Base-by-base conservation (phyloP, 192 early-diverging fungal genomes). In the Funneliformis geosporum region DNA sequence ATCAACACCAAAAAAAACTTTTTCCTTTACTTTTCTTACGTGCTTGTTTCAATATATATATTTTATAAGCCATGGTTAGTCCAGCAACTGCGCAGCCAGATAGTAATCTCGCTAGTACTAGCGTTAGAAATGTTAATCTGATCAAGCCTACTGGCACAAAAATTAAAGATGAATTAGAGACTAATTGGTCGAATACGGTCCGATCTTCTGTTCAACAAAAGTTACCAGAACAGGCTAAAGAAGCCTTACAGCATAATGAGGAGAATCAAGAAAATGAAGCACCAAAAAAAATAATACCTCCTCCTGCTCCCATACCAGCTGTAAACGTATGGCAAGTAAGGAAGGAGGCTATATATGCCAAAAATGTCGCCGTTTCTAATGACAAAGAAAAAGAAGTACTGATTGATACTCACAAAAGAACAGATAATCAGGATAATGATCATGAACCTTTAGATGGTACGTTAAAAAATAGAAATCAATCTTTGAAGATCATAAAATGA, bases 41-140 rank as follows among this genome's bases (percentile, higher is more conserved):
- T 69, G 6, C 18, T n/a, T 9, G 8, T 12, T n/a, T 42, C 43
- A 40, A 8, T 43, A 69, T 43, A 40, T 65, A 28, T 65, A 1
- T 33, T 33, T 33, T 33, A 33, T 55, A 9, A 69, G n/a, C 5
- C 11, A 79, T 79, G 77, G 77, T 79, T 38, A 79, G 77, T 79
- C 77, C 77, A 69, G 59, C 65, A 67, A 79, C 43, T 69, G 46
- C 77, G n/a, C 77, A 79, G 14, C 77, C 77, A 4, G 77, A 79
- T 18, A 47, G 12, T 27, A 50, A 59, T 55, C 39, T 69, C 66
- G 62, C 47, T 60, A 33, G 50, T 60, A 27, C 75, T 25, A 46
- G 14, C 5, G 61, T 77, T 25, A 21, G 46, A 9, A 69, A 69
- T n/a, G 77, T 62, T 11, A 60, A 67, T 79, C 66, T 79, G 77